A percentile compares a stretch with the other conserved stretches of the same genome.
Conservation (phyloP, 2,329 filamentous ascomycete genomes). For the Magnaporthales sp. region DNA sequence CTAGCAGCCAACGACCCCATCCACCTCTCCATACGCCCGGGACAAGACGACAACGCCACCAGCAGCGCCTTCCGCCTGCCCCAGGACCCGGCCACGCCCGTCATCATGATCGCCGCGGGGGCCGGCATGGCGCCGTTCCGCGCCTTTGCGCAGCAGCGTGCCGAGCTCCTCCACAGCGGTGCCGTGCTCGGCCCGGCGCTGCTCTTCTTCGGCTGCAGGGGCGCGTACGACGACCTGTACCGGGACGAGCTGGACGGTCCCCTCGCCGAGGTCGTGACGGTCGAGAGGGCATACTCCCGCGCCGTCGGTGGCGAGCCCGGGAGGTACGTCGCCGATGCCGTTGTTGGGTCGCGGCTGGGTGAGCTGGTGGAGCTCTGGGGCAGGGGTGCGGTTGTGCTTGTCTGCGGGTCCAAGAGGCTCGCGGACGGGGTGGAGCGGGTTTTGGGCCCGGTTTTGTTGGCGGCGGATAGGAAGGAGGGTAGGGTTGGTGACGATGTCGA, state of each 20-base stretch:
- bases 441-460: neutral
- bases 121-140: slow-evolving; percentile 38
- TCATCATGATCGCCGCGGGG: slow-evolving; percentile 42
- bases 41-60: slow-evolving; percentile 22
- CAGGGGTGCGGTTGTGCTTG: neutral
- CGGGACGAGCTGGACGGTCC: neutral
- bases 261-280: neutral
- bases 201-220: neutral
- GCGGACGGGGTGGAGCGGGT: neutral
- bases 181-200: neutral
- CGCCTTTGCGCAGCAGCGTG: slow-evolving; percentile 26
- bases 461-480: neutral
- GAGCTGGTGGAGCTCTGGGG: neutral
- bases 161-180: slow-evolving; percentile 2
- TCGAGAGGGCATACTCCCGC: neutral
- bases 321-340: neutral
- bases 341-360: neutral
- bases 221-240: neutral
- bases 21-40: neutral
- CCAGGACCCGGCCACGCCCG: slow-evolving; percentile 26
- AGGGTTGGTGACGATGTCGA: neutral
- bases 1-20: slow-evolving; percentile 9
- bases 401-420: neutral
- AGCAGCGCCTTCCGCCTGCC: slow-evolving; percentile 33
- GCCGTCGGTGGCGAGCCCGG: neutral